These are phyloP conservation scores for Scutellaria minor DNA, from an alignment of 257 asterid genomes.

Conservation along the genomic window DNA sequence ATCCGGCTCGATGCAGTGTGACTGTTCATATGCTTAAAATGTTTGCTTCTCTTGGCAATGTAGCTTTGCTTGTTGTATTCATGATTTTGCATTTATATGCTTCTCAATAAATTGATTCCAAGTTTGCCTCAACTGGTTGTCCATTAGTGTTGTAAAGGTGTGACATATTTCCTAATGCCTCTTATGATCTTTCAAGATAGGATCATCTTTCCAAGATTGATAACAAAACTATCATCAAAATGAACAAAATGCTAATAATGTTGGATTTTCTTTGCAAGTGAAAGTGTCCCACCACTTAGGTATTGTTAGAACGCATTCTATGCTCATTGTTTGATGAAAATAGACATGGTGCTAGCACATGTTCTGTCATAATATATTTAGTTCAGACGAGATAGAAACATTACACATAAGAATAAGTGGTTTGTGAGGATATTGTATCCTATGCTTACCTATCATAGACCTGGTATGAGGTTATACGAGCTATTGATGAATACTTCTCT, in stretches of 20 bases:
- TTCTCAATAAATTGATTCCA: background rate
- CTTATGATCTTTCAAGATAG: background rate
- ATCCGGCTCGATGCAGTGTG: background rate
- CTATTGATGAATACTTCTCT: background rate
- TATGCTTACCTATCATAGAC: background rate
- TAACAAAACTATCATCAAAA: background rate
- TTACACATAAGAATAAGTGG: background rate
- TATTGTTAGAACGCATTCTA: background rate
- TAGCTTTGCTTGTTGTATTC: background rate
- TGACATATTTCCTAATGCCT: no score
- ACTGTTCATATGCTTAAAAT: constrained; percentile 7
- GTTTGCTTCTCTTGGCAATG: background rate
- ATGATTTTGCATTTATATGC: background rate
- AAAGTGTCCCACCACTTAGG: background rate
- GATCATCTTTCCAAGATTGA: background rate
- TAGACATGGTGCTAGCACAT: background rate
- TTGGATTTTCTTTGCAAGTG: background rate
- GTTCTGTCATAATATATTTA: background rate
- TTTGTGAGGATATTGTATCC: background rate
- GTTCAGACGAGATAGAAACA: background rate
- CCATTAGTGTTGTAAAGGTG: no score
- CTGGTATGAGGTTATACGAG: no score
- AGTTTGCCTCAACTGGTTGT: background rate
- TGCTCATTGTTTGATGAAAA: background rate
- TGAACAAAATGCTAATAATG: background rate